These are phyloP conservation scores for Colletotrichum phormii DNA, from an alignment of 2,329 filamentous ascomycete genomes.

Conservation along the genomic window DNA sequence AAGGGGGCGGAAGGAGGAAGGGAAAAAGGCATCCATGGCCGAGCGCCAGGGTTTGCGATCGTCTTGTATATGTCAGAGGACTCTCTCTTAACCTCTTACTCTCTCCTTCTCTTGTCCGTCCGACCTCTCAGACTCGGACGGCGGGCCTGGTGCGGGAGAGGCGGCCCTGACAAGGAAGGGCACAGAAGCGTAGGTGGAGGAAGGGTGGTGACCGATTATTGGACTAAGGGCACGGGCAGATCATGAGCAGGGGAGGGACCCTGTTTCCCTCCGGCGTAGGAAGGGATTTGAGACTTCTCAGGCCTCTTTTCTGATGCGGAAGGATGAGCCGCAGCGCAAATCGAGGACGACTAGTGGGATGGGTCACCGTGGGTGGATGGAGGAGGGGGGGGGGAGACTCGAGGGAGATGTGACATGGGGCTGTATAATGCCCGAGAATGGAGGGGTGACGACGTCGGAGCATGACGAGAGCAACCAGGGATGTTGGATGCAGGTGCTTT, in stretches of 20 bases:
- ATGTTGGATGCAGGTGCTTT: constrained; percentile 30
- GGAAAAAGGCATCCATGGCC: constrained; percentile 18
- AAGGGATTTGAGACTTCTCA: constrained; percentile 21
- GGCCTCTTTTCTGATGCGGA: constrained; percentile 4
- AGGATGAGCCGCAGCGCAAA: constrained; percentile 18
- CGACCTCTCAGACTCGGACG: constrained; percentile 16
- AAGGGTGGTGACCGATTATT: constrained; percentile 15
- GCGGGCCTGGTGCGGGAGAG: constrained; percentile 21
- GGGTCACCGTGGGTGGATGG: not conserved
- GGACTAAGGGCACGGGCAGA: constrained; percentile 29
- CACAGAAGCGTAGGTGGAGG: not conserved
- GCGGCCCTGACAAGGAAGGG: constrained; percentile 28
- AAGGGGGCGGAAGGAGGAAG: constrained; percentile 27
- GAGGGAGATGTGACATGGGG: not conserved
- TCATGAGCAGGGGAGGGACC: constrained; percentile 30
- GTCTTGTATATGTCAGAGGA: constrained; percentile 30
- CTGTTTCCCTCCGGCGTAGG: not conserved
- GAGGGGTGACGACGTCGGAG: constrained; percentile 16
- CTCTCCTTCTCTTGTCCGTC: constrained; percentile 9
- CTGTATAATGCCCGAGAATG: constrained; percentile 22
- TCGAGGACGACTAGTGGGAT: constrained; percentile 7
- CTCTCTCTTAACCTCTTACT: not conserved
- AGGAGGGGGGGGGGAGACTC: not conserved
- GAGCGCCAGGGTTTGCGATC: constrained; percentile 31
- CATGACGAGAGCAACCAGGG: constrained; percentile 27